Conservation (phyloP, 2,329 filamentous ascomycete genomes). For the Coniochaeta prunicola region DNA sequence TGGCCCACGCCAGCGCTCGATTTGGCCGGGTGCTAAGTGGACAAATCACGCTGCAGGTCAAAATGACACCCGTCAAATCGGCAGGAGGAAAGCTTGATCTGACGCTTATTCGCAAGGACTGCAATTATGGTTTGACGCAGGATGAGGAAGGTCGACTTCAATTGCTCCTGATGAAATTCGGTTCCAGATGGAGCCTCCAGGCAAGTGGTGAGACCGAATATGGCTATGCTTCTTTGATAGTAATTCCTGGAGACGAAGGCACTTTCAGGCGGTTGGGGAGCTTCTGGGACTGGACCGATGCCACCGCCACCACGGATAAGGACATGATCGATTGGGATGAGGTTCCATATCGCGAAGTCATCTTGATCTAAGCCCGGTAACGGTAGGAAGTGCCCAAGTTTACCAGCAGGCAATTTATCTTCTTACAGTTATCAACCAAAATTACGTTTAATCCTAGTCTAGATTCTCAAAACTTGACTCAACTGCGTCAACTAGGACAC, state of each 20-base stretch:
- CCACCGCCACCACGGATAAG: background rate
- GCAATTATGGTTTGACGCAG: background rate
- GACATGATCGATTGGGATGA: conserved; percentile 2
- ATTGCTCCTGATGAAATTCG: background rate
- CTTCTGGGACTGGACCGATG: conserved; percentile 4
- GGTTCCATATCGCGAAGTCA: conserved; percentile 1
- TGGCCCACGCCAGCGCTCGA: background rate
- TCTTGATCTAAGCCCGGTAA: background rate
- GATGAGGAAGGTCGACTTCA: background rate
- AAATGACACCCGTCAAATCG: background rate
- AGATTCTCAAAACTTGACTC: too few species aligned
- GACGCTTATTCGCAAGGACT: background rate
- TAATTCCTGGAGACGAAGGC: background rate
- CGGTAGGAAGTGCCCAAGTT: background rate
- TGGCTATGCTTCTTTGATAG: background rate
- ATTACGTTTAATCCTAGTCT: too few species aligned
- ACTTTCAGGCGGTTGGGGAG: background rate
- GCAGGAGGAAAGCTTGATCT: background rate
- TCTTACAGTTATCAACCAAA: too few species aligned
- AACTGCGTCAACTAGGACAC: too few species aligned
- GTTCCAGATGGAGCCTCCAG: background rate
- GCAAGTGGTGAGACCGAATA: background rate
- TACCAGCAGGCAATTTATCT: too few species aligned
- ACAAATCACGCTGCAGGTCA: conserved; percentile 1
- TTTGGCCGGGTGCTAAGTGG: conserved; percentile 3